These are phyloP conservation scores for Agaricus subrufescens DNA, from an alignment of 768 basidiomycete species.

Conservation along the genomic window DNA sequence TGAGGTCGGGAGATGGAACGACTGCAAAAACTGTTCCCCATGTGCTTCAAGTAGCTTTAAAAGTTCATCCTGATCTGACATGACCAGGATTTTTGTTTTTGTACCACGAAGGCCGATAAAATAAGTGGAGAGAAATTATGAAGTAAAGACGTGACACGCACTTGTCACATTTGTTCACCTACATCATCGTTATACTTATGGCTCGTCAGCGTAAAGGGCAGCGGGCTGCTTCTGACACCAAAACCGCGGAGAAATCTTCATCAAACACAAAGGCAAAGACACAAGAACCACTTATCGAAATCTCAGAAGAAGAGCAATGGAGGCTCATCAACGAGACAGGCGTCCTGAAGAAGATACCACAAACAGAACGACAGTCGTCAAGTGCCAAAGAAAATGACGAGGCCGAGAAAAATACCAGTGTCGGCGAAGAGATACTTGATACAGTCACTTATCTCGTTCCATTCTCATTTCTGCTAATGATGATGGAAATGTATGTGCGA, in stretches of 20 bases:
- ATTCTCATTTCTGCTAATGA: constrained; percentile 64
- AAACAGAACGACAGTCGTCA: constrained; percentile 1
- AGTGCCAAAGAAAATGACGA: constrained; percentile 22
- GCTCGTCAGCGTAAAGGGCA: constrained; percentile 20
- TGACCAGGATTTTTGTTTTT: constrained; percentile 7
- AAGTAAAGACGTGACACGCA: constrained; percentile 5
- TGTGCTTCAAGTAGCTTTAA: constrained; percentile 41
- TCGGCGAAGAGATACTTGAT: constrained; percentile 69
- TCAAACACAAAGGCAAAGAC: neutral
- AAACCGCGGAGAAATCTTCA: neutral
- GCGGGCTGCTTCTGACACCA: constrained; percentile 5
- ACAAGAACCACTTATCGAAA: constrained; percentile 34
- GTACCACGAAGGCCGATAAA: neutral
- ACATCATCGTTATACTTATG: constrained; percentile 15
- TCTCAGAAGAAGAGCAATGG: constrained; percentile 77
- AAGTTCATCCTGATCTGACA: constrained; percentile 28
- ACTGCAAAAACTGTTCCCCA: constrained; percentile 42
- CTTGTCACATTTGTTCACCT: neutral
- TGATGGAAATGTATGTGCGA: constrained; percentile 74
- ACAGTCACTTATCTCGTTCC: constrained; percentile 65
- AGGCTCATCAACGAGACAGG: constrained; percentile 66
- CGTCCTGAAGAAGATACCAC: constrained; percentile 36
- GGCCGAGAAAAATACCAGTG: constrained; percentile 31
- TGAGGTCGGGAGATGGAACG: constrained; percentile 28
- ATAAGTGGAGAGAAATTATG: neutral